Conservation (phyloP, 805 yeast species). For the Monosporozyma aquatica region DNA sequence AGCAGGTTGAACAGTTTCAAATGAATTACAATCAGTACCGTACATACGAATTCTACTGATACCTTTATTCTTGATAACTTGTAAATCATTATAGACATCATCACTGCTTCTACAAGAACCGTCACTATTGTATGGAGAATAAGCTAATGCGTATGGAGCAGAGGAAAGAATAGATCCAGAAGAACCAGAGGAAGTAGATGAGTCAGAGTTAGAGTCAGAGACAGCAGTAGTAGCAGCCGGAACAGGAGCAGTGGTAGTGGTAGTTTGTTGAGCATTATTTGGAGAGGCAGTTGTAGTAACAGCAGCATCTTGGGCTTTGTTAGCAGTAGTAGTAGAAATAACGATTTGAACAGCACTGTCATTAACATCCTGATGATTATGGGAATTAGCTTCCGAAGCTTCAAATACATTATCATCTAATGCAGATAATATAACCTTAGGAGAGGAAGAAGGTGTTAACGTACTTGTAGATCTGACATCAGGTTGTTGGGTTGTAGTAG, state of each 20-base stretch:
- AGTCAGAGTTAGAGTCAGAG: constrained; percentile 1
- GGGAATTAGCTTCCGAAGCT: not conserved
- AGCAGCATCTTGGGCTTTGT: no score
- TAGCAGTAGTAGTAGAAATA: constrained; percentile 6
- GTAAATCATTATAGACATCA: constrained; percentile 50
- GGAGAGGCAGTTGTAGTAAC: constrained; percentile 1
- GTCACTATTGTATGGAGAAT: constrained; percentile 69
- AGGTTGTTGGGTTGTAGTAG: constrained; percentile 7
- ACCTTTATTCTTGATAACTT: constrained; percentile 48
- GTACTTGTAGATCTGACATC: not conserved
- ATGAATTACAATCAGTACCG: constrained; percentile 77
- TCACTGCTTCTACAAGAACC: constrained; percentile 55
- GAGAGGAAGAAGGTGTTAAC: not conserved
- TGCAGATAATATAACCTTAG: constrained; percentile 1
- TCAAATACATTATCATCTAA: constrained; percentile 1
- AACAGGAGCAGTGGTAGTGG: not conserved
- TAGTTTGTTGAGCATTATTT: constrained; percentile 5
- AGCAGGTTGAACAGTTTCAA: constrained; percentile 55
- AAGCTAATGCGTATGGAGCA: constrained; percentile 53
- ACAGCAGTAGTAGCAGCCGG: not conserved
- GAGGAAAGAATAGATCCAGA: constrained; percentile 23
- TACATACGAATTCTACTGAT: constrained; percentile 64
- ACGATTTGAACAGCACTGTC: not conserved
- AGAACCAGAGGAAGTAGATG: constrained; percentile 12
- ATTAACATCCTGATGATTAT: constrained; percentile 1